Evolutionary conservation across 2,329 filamentous ascomycete species (phyloP).

Genomic region (Mycosphaerella sp.): DNA sequence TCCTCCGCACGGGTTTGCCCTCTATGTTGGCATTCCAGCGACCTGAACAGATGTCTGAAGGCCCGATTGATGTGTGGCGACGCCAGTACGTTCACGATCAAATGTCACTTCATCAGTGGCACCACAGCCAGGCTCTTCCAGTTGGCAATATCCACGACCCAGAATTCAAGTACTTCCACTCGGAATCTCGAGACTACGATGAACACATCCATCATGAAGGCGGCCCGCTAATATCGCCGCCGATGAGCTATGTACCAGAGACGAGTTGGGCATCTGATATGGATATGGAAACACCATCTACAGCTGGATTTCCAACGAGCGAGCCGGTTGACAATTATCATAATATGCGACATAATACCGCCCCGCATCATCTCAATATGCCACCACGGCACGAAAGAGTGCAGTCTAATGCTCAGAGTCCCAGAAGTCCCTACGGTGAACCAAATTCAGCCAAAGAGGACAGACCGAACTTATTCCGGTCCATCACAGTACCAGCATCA

Average conservation of each 20-base stretch:
- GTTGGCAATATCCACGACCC: conserved; percentile 24
- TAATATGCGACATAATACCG: conserved; percentile 16
- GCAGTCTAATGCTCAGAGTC: conserved; percentile 22
- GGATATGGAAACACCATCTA: conserved; percentile 29
- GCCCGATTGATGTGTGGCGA: conserved; percentile 20
- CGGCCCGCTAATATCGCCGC: conserved; percentile 23
- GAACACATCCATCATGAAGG: conserved; percentile 18
- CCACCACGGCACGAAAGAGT: conserved; percentile 14
- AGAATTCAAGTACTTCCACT: conserved; percentile 28
- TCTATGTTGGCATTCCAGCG: conserved; percentile 13
- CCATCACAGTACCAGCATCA: conserved; percentile 25
- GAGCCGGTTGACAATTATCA: conserved; percentile 24
- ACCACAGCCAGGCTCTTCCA: conserved; percentile 18
- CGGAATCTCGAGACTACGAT: conserved; percentile 17
- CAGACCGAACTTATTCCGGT: conserved; percentile 23
- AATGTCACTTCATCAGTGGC: conserved; percentile 21
- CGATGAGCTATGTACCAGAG: conserved; percentile 24
- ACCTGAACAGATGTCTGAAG: conserved; percentile 18
- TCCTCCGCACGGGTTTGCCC: conserved; percentile 14
- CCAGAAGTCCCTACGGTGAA: conserved; percentile 22
- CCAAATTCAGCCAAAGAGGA: conserved; percentile 13
- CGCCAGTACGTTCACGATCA: conserved; percentile 20
- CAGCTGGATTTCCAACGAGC: conserved; percentile 19
- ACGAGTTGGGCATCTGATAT: conserved; percentile 26
- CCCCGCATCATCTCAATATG: conserved; percentile 18